Evolutionary conservation across 2,329 filamentous ascomycete genomes (phyloP).

Genomic region (Ophiosphaerella herpotricha): DNA sequence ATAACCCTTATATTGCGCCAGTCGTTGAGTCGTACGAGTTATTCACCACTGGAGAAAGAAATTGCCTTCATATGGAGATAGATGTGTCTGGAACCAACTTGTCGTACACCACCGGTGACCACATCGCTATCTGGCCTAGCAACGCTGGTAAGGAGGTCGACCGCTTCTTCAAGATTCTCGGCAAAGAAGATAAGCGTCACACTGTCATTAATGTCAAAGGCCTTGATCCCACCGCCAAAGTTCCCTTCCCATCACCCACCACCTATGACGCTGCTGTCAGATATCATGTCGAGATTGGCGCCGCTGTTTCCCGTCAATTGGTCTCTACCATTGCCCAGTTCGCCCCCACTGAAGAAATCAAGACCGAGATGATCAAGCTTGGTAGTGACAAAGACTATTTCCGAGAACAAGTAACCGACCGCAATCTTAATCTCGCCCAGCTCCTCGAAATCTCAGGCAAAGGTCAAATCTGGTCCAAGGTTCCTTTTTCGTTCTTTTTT

Average conservation of each 20-base stretch:
- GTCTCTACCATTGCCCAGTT: slow-evolving; percentile 86
- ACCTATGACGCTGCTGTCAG: slow-evolving; percentile 92
- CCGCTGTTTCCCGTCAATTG: slow-evolving; percentile 94
- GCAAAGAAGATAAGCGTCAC: slow-evolving; percentile 75
- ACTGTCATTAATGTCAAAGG: slow-evolving; percentile 86
- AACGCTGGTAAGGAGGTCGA: slow-evolving; percentile 93
- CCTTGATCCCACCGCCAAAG: slow-evolving; percentile 92
- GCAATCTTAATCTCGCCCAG: slow-evolving; percentile 88
- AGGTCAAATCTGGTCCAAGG: slow-evolving; percentile 75
- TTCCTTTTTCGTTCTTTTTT: slow-evolving; percentile 93
- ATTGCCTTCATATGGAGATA: slow-evolving; percentile 96
- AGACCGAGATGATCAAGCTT: slow-evolving; percentile 85
- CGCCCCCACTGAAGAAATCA: slow-evolving; percentile 80
- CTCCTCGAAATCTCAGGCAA: slow-evolving; percentile 75
- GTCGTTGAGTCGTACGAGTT: slow-evolving; percentile 89
- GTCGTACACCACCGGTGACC: slow-evolving; percentile 93
- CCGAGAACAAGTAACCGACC: slow-evolving; percentile 77
- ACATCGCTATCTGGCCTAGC: slow-evolving; percentile 96
- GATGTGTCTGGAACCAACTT: slow-evolving; percentile 89
- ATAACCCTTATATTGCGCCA: slow-evolving; percentile 96
- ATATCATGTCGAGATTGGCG: slow-evolving; percentile 96
- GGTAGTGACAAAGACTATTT: slow-evolving; percentile 96
- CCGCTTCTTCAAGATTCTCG: slow-evolving; percentile 80
- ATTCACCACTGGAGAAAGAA: slow-evolving; percentile 85
- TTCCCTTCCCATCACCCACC: slow-evolving; percentile 95